phyloP scores from a whole-genome alignment of 768 basidiomycete genomes.

The Kwoniella dejecticola region DNA sequence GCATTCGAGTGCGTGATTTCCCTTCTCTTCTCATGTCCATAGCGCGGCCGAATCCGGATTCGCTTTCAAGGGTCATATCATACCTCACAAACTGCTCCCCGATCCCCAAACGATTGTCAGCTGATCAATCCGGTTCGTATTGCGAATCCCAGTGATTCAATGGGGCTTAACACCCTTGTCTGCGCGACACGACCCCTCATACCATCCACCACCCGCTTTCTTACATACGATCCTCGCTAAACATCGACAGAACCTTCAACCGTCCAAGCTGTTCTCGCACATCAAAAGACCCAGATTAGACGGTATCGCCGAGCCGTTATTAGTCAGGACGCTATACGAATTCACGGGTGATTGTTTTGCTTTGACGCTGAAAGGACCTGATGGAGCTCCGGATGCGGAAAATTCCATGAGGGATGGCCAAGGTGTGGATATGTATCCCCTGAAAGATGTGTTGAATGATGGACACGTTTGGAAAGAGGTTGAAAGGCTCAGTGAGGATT shows the following conservation, averaged over 20 bases:
- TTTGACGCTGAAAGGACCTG: conserved; percentile 47
- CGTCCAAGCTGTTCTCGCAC: conserved; percentile 50
- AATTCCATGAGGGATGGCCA: conserved; percentile 47
- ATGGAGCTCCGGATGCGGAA: conserved; percentile 34
- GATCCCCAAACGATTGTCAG: neutral
- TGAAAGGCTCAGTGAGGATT: conserved; percentile 32
- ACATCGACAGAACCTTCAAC: conserved; percentile 45
- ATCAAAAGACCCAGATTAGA: conserved; percentile 44
- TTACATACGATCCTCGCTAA: conserved; percentile 57
- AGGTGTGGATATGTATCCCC: conserved; percentile 35
- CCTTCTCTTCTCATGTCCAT: neutral
- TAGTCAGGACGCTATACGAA: conserved; percentile 45
- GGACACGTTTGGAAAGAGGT: conserved; percentile 38
- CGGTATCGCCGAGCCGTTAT: conserved; percentile 39
- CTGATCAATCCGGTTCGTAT: neutral
- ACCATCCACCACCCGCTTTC: conserved; percentile 54
- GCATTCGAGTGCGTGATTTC: conserved; percentile 42
- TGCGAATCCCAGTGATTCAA: conserved; percentile 34
- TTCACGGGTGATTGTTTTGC: conserved; percentile 50
- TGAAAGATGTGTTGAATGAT: conserved; percentile 37
- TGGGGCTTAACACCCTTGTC: conserved; percentile 50
- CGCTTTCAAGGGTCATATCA: too few species aligned
- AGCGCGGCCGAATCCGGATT: too few species aligned
- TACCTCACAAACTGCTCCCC: too few species aligned
- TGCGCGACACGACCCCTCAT: conserved; percentile 27